Evolutionary conservation across 352 stramenopile species (phyloP), one percentile per base, ranked within the genome.

Genomic region (Globisporangium alternatum): DNA sequence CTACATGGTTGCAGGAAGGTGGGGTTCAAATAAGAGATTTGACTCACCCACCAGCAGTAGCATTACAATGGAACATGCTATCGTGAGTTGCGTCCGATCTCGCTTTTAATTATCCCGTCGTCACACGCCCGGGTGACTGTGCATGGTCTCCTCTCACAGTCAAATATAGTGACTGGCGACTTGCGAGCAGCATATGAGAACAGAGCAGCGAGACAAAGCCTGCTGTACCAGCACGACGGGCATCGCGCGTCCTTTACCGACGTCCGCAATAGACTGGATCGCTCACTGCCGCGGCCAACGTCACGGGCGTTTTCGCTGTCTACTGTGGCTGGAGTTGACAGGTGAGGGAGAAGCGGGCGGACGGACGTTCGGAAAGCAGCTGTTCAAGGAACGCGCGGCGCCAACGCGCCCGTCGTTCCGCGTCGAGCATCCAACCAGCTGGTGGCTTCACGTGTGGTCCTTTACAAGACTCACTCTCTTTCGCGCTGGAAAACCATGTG

Each of bases 401-500:
- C 56, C 43, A 17, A 44, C 52, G 39, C 13, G 13, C 5, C 25
- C 19, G 6, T 49, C 31, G n/a, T 37, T 47, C 28, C 53, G 60
- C 51, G 37, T 21, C 35, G 48, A 48, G 51, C 52, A 66, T 41
- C 60, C 51, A 48, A 15, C 51, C 60, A 60, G 49, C 60, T 66
- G 60, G 51, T 53, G 49, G 49, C 28, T 53, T 35, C 31, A 15
- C 22, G 5, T 59, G 49, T 30, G 35, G 37, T 48, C 35, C 48
- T 59, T 41, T 49, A 60, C 60, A n/a, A 54, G 35, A 13, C 28
- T 37, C 49, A n/a, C 51, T 60, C 51, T 45, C 60, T 52, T 66
- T 66, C 60, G 60, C 51, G 60, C 60, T 53, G 41, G 19, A 60
- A 43, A 66, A 60, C 33, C 60, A 66, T 25, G 39, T 66, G 60